Evolutionary conservation across 2,329 filamentous ascomycete species (phyloP), one percentile per base, ranked within the genome.

Genomic region (Curvularia lunata): DNA sequence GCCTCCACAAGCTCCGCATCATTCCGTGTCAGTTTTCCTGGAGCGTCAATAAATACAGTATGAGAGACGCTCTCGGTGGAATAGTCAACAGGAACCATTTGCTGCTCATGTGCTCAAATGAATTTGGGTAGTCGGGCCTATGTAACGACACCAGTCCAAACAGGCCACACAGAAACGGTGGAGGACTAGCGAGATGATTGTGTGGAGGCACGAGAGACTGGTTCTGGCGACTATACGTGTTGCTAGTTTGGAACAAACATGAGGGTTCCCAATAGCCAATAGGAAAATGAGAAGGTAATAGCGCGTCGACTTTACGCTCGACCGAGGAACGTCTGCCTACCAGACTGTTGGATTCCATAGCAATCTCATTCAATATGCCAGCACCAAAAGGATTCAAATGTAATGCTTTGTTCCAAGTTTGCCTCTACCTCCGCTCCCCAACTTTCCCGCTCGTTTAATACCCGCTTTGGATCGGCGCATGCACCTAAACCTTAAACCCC

Each of bases 401-500:
- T 21, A 7, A 48, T 38, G 32, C 32, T 8, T 16, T 21, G 23
- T 25, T 48, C 16, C 1, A 43, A 45, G 13, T 13, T 28, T 51
- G 16, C 40, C 18, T 30, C 38, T 32, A 40, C 43, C 4, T 2
- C 40, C 23, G 34, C 52, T 38, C 45, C 37, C 47, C 25, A 43
- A 52, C 48, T 41, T 32, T 8, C 32, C 50, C 34, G 32, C 46
- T 50, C 25, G 49, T 57, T 40, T 47, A 38, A 48, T 53, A 55
- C 57, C 51, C 63, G 60, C 57, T 60, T 58, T 34, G 34, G 68
- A 72, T 72, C 67, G 65, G 59, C 64, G 62, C 63, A 70, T 70
- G 67, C 69, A 69, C 52, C 68, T 70, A 72, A 73, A 67, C 67
- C 58, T 71, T 70, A 70, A 67, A 67, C 61, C 66, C 69, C 63